Percentiles rank a stretch among this genome's conserved stretches.
Conservation (phyloP, 441 rosid species). For the Croton setiger region DNA sequence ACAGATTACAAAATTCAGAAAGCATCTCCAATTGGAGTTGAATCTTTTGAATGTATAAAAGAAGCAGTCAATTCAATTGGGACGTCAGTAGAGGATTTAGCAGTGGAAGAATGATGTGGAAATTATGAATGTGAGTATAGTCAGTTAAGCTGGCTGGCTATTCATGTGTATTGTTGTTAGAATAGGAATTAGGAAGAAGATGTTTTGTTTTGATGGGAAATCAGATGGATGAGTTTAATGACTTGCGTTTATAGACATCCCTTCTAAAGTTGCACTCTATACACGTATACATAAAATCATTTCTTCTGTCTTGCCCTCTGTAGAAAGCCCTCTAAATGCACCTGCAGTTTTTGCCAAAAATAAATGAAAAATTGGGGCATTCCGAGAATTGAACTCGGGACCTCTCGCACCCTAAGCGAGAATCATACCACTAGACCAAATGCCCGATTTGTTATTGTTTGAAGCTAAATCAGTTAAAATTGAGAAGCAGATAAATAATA, state of each 20-base stretch:
- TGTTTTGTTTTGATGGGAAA: neutral
- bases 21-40: slow-evolving; percentile 32
- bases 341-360: too few relatives aligned
- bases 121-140: neutral
- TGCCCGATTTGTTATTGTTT: too few relatives aligned
- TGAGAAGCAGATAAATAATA: too few relatives aligned
- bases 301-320: too few relatives aligned
- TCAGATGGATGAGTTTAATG: slow-evolving; percentile 20
- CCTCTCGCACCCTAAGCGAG: slow-evolving; percentile 61
- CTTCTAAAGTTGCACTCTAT: too few relatives aligned
- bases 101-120: slow-evolving; percentile 10
- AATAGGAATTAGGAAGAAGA: slow-evolving; percentile 15
- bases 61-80: slow-evolving; percentile 19
- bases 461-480: too few relatives aligned
- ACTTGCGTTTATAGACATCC: slow-evolving; percentile 15
- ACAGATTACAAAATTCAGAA: slow-evolving; percentile 22
- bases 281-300: too few relatives aligned
- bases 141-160: neutral
- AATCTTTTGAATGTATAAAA: slow-evolving; percentile 20
- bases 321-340: too few relatives aligned
- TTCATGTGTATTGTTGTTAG: neutral
- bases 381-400: slow-evolving; percentile 59
- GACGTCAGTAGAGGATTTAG: slow-evolving; percentile 18
- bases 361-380: slow-evolving; percentile 23
- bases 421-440: slow-evolving; percentile 66